Evolutionary conservation across 345 rosid species (phyloP).

Genomic region (Gossypium thurberi): DNA sequence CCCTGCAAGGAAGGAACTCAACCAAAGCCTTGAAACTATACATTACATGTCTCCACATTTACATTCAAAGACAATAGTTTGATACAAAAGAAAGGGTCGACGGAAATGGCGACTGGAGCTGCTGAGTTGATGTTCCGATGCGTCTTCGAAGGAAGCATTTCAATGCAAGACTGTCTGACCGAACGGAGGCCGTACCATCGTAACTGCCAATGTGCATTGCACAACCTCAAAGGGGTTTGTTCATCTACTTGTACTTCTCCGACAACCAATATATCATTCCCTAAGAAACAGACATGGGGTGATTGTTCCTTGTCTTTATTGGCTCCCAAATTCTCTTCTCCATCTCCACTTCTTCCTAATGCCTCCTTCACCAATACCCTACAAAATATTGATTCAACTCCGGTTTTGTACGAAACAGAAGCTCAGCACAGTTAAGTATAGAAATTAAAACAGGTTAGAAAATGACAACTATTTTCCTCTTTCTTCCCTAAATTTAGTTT

Average conservation of each 20-base stretch:
- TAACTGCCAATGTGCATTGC: constrained; percentile 37
- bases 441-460: neutral
- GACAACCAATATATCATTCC: constrained; percentile 12
- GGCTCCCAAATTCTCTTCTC: constrained; percentile 16
- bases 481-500: neutral
- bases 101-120: constrained; percentile 8
- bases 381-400: neutral
- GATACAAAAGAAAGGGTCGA: neutral
- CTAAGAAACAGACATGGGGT: constrained; percentile 7
- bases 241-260: constrained; percentile 8
- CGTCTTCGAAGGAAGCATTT: constrained; percentile 15
- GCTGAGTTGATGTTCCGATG: constrained; percentile 14
- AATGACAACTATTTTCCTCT: neutral
- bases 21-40: neutral
- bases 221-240: constrained; percentile 19
- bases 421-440: neutral
- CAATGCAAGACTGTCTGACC: constrained; percentile 1
- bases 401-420: neutral
- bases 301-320: constrained; percentile 14
- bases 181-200: constrained; percentile 39
- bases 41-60: neutral
- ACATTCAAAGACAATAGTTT: neutral
- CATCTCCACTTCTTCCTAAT: neutral
- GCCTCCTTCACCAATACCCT: neutral
- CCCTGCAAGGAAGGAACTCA: neutral